Conservation (phyloP, 495 filamentous ascomycete species). For the Penicillium coprophilum region DNA sequence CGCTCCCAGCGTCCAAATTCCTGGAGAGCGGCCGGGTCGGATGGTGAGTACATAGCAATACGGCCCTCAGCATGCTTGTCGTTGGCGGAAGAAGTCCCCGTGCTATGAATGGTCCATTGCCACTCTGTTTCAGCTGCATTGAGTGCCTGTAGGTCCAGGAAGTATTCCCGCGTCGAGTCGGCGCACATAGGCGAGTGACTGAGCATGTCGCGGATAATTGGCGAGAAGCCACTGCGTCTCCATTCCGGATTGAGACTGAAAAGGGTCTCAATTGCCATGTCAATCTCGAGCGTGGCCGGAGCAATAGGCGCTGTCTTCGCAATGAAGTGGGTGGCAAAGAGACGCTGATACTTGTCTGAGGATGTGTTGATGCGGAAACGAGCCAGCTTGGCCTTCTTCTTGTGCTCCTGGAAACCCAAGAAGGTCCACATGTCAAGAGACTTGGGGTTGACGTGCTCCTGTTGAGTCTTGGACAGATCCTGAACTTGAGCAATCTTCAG, state of each 20-base stretch:
- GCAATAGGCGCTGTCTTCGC: conserved; percentile 48
- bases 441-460: conserved; percentile 16
- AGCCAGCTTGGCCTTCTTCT: conserved; percentile 20
- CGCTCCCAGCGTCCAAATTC: no score
- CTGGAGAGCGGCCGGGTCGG: no score
- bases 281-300: conserved; percentile 44
- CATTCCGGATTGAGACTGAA: conserved; percentile 35
- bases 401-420: conserved; percentile 40
- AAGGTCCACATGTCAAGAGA: conserved; percentile 32
- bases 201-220: conserved; percentile 36
- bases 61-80: background rate
- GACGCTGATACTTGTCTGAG: conserved; percentile 35
- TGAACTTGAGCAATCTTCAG: no score
- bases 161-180: conserved; percentile 38
- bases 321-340: conserved; percentile 46
- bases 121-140: conserved; percentile 5
- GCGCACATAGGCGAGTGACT: conserved; percentile 47
- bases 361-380: conserved; percentile 49
- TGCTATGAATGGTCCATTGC: conserved; percentile 21
- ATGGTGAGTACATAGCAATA: no score
- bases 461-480: conserved; percentile 11
- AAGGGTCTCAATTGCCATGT: conserved; percentile 48
- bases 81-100: no score
- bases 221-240: conserved; percentile 22
- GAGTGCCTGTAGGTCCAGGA: conserved; percentile 30